phyloP scores from a whole-genome alignment of 2,329 filamentous ascomycete genomes.

The Claviceps sp. region DNA sequence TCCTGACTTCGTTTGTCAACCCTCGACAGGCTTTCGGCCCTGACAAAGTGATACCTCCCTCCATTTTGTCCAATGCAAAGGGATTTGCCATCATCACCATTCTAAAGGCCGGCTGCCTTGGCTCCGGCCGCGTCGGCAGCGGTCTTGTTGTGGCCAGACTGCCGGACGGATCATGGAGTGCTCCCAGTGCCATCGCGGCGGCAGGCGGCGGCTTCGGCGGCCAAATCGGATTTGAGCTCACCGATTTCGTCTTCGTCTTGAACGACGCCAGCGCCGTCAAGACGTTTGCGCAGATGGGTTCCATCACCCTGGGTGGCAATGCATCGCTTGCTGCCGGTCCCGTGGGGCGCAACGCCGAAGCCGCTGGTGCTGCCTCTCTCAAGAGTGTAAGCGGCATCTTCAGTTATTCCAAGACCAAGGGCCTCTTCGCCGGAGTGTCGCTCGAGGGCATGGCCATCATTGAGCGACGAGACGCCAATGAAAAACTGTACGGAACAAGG shows the following conservation, averaged over 20 bases:
- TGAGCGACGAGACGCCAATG: slow-evolving; percentile 90
- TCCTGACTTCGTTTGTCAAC: slow-evolving; percentile 87
- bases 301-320: slow-evolving; percentile 86
- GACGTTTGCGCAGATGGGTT: slow-evolving; percentile 86
- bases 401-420: slow-evolving; percentile 96
- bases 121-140: slow-evolving; percentile 68
- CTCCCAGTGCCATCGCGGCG: slow-evolving; percentile 68
- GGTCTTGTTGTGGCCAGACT: slow-evolving; percentile 72
- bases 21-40: slow-evolving; percentile 87
- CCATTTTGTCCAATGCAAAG: slow-evolving; percentile 83
- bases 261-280: slow-evolving; percentile 84
- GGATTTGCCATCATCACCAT: slow-evolving; percentile 78
- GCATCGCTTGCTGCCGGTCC: slow-evolving; percentile 92
- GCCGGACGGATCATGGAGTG: slow-evolving; percentile 66
- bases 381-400: slow-evolving; percentile 86
- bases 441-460: slow-evolving; percentile 88
- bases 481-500: slow-evolving; percentile 81
- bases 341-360: slow-evolving; percentile 87
- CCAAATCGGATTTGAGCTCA: slow-evolving; percentile 77
- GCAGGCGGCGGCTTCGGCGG: slow-evolving; percentile 73
- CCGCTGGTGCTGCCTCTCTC: slow-evolving; percentile 82
- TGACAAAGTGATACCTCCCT: slow-evolving; percentile 91
- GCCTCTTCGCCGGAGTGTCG: slow-evolving; percentile 88
- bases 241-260: slow-evolving; percentile 95
- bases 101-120: slow-evolving; percentile 76